Percentiles rank a stretch among this genome's conserved stretches.
phyloP scores from a whole-genome alignment of 495 filamentous ascomycete species.

The Mytilinidion resinicola region DNA sequence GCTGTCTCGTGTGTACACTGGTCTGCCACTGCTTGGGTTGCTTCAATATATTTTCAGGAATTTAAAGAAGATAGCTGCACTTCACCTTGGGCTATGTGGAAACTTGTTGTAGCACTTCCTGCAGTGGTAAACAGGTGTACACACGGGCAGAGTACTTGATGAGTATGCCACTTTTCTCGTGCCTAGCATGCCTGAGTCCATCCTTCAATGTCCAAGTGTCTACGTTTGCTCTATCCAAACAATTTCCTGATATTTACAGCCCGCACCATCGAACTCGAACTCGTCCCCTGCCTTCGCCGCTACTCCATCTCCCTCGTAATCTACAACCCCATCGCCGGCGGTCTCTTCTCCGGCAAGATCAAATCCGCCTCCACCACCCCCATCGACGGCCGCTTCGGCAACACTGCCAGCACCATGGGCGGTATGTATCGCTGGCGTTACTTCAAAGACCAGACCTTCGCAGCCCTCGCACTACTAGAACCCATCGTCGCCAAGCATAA shows the following conservation, averaged over 20 bases:
- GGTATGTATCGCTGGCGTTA: slow-evolving; percentile 67
- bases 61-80: too few species aligned
- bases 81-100: too few species aligned
- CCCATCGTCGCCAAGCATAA: slow-evolving; percentile 63
- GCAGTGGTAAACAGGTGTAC: too few species aligned
- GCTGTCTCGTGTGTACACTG: too few species aligned
- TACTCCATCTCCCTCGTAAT: slow-evolving; percentile 80
- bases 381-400: slow-evolving; percentile 60
- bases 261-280: slow-evolving; percentile 70
- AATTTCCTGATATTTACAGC: slow-evolving; percentile 20
- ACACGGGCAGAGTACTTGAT: too few species aligned
- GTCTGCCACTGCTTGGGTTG: too few species aligned
- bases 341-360: slow-evolving; percentile 53
- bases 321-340: slow-evolving; percentile 85
- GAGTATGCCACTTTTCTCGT: too few species aligned
- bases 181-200: too few species aligned
- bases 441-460: slow-evolving; percentile 70
- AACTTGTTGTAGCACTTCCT: too few species aligned
- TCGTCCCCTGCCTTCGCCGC: slow-evolving; percentile 68
- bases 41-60: too few species aligned
- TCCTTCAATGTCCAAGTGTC: too few species aligned
- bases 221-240: too few species aligned
- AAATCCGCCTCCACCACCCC: slow-evolving; percentile 48
- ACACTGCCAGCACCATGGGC: slow-evolving; percentile 44
- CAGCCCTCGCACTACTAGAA: slow-evolving; percentile 66